Conservation (phyloP, 352 stramenopile genomes). For the Globisporangium ultimum region DNA sequence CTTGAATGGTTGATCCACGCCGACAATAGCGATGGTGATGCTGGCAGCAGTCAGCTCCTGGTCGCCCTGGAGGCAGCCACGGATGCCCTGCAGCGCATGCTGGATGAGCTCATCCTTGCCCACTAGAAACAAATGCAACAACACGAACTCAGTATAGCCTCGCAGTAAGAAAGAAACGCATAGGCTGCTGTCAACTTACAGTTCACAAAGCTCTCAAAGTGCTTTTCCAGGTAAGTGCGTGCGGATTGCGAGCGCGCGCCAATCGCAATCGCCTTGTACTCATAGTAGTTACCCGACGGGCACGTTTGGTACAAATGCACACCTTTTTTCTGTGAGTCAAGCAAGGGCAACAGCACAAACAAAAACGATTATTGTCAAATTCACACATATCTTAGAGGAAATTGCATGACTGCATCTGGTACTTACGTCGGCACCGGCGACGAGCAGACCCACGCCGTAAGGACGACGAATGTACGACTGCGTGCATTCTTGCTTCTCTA, state of each 20-base stretch:
- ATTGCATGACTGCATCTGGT: neutral
- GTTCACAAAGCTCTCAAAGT: conserved; percentile 93
- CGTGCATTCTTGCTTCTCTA: conserved; percentile 97
- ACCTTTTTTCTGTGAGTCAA: conserved; percentile 87
- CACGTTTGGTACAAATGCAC: conserved; percentile 99
- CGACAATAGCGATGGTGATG: conserved; percentile 93
- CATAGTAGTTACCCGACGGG: conserved; percentile 98
- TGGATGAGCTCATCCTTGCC: conserved; percentile 97
- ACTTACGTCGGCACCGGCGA: conserved; percentile 89
- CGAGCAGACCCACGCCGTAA: conserved; percentile 97
- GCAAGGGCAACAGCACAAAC: conserved; percentile 11
- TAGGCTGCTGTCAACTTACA: conserved; percentile 39
- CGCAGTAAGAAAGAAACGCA: neutral
- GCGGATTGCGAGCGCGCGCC: conserved; percentile 95
- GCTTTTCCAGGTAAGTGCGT: conserved; percentile 99
- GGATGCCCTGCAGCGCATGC: conserved; percentile 95
- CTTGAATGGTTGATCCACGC: conserved; percentile 90
- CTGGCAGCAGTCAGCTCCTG: conserved; percentile 94
- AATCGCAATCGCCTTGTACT: conserved; percentile 98
- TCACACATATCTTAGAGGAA: neutral
- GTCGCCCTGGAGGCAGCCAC: conserved; percentile 95
- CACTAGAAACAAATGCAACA: conserved; percentile 31
- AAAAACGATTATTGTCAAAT: conserved; percentile 5
- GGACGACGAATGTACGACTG: conserved; percentile 98
- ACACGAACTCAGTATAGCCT: neutral